Base-by-base conservation (phyloP, 78 protist species). In the Dictyostelium purpureum region DNA sequence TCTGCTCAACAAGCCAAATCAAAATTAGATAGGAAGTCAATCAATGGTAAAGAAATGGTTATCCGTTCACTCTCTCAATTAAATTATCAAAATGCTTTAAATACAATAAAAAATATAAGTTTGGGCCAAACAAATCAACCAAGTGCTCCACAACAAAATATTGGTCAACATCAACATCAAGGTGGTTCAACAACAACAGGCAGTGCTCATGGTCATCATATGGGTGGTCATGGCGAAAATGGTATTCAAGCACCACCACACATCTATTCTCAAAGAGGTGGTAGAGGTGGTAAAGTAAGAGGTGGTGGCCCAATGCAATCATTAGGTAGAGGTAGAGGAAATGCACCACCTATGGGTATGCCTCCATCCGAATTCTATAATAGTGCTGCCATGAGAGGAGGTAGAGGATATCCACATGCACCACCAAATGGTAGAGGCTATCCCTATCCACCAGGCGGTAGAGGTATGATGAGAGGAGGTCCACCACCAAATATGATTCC, bases 1-100 rank as follows among this genome's bases (percentile, higher is more conserved):
- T 7, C 11, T 6, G 79, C 91, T n/a, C 79, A 40, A 73, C 45
- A 38, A 2, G 91, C 91, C 1, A 83, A 73, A 43, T 35, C 57
- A 31, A 83, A 83, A 45, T 66, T 74, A 1, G 52, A 31, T 19
- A 82, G 38, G 24, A 83, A 69, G 40, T 51, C 56, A 45, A 35
- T 83, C 35, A 73, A 56, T 73, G 91, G 91, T n/a, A 83, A 59
- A 33, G 47, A 35, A 16, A 38, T 83, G 21, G 59, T 47, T 12
- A 54, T 83, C 11, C 75, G 49, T 38, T 26, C 70, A 43, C 33
- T 83, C 6, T 33, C 51, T 21, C 56, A 45, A 24, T 61, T 54
- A 18, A 83, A 54, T 4, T 83, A 83, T 83, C 82, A 83, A 28
- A 63, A 70, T n/a, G 81, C 67, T n/a, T 31, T 83, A 3, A 52